Conservation (phyloP, 2,329 filamentous ascomycete genomes). For the Paecilomyces sp. region DNA sequence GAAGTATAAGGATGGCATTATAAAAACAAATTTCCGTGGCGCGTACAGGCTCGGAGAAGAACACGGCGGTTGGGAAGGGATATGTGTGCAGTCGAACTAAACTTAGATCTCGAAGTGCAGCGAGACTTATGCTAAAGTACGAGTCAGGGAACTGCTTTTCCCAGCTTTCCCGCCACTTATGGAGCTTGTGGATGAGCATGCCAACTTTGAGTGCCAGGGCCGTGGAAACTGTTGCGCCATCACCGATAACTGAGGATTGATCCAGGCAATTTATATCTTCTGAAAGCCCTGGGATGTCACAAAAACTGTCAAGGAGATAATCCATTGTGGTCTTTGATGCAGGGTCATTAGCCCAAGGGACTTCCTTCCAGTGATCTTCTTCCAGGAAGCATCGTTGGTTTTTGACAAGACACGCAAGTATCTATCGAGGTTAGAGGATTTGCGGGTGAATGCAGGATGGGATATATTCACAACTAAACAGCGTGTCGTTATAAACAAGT, state of each 20-base stretch:
- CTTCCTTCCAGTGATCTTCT: not conserved
- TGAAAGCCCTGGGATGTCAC: not conserved
- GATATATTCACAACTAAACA: not conserved
- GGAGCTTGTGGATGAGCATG: not conserved
- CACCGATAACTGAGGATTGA: not conserved
- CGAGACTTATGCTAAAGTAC: not conserved
- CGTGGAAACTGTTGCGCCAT: not conserved
- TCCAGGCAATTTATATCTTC: not conserved
- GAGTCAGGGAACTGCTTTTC: not conserved
- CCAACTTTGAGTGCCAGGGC: not conserved
- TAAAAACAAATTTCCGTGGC: not conserved
- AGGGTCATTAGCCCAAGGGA: not conserved
- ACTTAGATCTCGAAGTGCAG: not conserved
- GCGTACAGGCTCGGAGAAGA: not conserved
- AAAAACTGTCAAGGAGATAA: not conserved
- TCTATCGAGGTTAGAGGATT: not conserved
- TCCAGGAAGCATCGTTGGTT: not conserved
- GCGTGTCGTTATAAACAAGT: not conserved
- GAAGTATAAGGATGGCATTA: not conserved
- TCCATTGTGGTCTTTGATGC: not conserved
- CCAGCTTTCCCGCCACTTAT: not conserved
- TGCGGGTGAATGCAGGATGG: not conserved
- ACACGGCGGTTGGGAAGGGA: not conserved
- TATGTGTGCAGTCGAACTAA: not conserved
- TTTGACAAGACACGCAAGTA: not conserved